Conservation (phyloP, 2,329 filamentous ascomycete species). For the Stachybotrys chartarum region DNA sequence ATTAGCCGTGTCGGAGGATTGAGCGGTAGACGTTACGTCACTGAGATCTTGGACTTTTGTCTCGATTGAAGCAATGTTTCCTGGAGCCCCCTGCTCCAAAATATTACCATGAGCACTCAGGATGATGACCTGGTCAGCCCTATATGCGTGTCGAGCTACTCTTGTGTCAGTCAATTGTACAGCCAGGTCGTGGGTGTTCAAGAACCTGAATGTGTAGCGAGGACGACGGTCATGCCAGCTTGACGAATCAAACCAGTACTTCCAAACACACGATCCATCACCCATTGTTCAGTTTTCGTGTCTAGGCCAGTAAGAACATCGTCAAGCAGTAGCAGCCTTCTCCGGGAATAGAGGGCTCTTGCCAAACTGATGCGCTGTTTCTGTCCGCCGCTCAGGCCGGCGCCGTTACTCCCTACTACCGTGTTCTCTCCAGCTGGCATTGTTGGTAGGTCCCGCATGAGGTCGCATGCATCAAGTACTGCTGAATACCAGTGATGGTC, state of each 20-base stretch:
- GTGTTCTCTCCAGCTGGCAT: conserved; percentile 81
- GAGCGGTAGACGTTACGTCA: not conserved
- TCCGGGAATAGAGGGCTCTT: conserved; percentile 78
- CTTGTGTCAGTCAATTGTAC: not conserved
- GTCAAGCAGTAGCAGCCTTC: conserved; percentile 74
- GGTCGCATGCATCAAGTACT: conserved; percentile 15
- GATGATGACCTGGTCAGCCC: not conserved
- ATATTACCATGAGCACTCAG: not conserved
- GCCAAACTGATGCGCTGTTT: conserved; percentile 91
- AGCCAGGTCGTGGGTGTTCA: not conserved
- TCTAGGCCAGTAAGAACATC: conserved; percentile 70
- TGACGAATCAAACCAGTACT: conserved; percentile 28
- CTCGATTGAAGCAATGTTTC: not conserved
- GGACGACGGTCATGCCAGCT: conserved; percentile 30
- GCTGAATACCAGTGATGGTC: conserved; percentile 11
- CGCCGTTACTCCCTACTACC: conserved; percentile 83
- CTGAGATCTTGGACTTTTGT: not conserved
- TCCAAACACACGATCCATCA: conserved; percentile 26
- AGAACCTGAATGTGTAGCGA: conserved; percentile 24
- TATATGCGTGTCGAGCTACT: not conserved
- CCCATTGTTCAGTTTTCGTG: conserved; percentile 1
- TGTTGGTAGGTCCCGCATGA: conserved; percentile 62
- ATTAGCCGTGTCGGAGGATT: not conserved
- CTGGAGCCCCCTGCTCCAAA: not conserved
- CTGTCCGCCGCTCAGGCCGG: conserved; percentile 83